Conservation (phyloP, 352 stramenopile species). For the Vaucheria bursata region DNA sequence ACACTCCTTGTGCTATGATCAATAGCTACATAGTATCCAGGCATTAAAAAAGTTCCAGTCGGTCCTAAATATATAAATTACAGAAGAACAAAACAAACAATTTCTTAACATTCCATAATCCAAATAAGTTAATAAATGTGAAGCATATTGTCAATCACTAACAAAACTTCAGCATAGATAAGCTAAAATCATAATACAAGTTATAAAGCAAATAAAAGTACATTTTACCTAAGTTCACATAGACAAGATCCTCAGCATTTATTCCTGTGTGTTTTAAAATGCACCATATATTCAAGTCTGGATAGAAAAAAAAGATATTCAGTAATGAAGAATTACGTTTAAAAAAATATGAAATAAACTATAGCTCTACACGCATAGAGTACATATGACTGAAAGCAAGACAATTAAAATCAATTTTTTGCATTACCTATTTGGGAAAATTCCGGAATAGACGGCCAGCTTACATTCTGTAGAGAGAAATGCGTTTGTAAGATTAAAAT, state of each 20-base stretch:
- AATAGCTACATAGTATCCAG: slow-evolving; percentile 36
- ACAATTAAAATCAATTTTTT: background rate
- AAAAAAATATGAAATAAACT: background rate
- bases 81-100: background rate
- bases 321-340: background rate
- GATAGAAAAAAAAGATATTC: background rate
- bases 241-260: slow-evolving; percentile 1
- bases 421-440: slow-evolving; percentile 22
- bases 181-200: background rate
- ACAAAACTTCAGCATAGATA: background rate
- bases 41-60: slow-evolving; percentile 21
- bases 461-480: slow-evolving; percentile 14
- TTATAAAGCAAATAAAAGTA: background rate
- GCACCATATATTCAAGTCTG: slow-evolving; percentile 40
- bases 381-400: background rate
- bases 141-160: background rate
- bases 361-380: background rate
- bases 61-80: slow-evolving; percentile 15
- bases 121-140: background rate
- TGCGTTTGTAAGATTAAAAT: too few species aligned
- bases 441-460: slow-evolving; percentile 39
- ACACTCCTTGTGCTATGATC: slow-evolving; percentile 32
- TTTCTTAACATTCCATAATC: background rate
- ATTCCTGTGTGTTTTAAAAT: slow-evolving; percentile 15
- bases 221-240: background rate